Base-by-base conservation (phyloP, 2,329 filamentous ascomycete species). In the Verticillium tricorpus region DNA sequence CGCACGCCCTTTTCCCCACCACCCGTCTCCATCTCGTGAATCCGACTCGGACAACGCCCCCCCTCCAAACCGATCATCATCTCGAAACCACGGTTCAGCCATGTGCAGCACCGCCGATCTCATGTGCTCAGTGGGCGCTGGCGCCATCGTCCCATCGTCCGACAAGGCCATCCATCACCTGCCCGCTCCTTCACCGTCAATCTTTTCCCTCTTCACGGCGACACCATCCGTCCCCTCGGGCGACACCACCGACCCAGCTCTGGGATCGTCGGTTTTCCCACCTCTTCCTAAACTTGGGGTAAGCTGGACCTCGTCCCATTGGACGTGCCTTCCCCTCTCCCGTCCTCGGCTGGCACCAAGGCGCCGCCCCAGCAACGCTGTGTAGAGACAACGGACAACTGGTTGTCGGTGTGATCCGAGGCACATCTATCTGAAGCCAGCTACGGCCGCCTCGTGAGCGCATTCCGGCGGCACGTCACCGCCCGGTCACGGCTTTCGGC, bases 81-180 rank as follows among this genome's bases (percentile, higher is more conserved):
- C 56, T 58, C 35, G 56, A 57, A 25, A 58, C 57, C 57, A 58
- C 57, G 57, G 57, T 17, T 45, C 57, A 40, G 57, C 57, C 57
- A 58, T 58, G 57, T 58, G 57, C 57, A 19, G 15, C 8, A 34
- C 19, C 35, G 56, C 56, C 35, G 56, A 57, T 57, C 56, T 37
- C 57, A 40, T 32, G 35, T 58, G 57, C 31, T 56, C 31, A 56
- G n/a, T 22, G 55, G 45, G 22, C 45, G 22, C 45, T 52, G n/a
- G 45, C 45, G 45, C 45, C n/a, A 52, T 22, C n/a, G 19, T 22
- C 45, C 19, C 45, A 52, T 52, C 19, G n/a, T 28, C 19, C 19
- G 45, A 52, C 45, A 22, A 22, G 45, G n/a, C 19, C 45, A 52
- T 25, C 19, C 45, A 52, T 14, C 45, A 52, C 45, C n/a, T 11